phyloP scores from a whole-genome alignment of 495 filamentous ascomycete species.

The Aspergillus haitiensis region DNA sequence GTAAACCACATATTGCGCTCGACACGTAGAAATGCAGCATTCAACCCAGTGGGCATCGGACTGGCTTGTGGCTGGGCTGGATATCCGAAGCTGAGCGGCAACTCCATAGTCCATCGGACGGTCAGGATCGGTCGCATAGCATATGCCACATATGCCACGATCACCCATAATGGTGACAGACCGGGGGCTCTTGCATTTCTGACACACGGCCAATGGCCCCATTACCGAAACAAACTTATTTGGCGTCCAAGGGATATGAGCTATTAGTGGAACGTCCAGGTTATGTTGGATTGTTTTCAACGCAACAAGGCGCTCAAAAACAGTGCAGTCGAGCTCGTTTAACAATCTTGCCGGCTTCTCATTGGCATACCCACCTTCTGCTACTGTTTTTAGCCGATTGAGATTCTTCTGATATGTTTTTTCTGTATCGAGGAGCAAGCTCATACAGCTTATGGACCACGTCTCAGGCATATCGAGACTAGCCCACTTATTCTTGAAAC shows the following conservation, averaged over 20 bases:
- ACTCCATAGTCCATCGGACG: conserved; percentile 16
- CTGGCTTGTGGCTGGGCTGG: conserved; percentile 26
- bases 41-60: conserved; percentile 42
- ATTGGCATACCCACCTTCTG: neutral
- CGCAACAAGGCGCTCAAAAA: conserved; percentile 45
- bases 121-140: conserved; percentile 20
- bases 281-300: conserved; percentile 50
- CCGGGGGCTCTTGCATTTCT: conserved; percentile 40
- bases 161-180: conserved; percentile 48
- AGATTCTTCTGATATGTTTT: conserved; percentile 25
- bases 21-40: conserved; percentile 38
- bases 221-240: conserved; percentile 36
- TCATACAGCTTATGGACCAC: conserved; percentile 45
- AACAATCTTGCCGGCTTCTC: conserved; percentile 24
- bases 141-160: conserved; percentile 39
- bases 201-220: conserved; percentile 42
- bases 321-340: conserved; percentile 28
- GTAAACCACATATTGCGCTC: conserved; percentile 51
- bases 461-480: conserved; percentile 45
- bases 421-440: conserved; percentile 46
- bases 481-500: conserved; percentile 41
- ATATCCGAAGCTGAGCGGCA: conserved; percentile 25
- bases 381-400: neutral
- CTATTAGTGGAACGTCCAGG: conserved; percentile 36
- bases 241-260: conserved; percentile 42